These are phyloP conservation scores for Nigrospora oryzae DNA, from an alignment of 2,329 filamentous ascomycete genomes.

Conservation along the genomic window DNA sequence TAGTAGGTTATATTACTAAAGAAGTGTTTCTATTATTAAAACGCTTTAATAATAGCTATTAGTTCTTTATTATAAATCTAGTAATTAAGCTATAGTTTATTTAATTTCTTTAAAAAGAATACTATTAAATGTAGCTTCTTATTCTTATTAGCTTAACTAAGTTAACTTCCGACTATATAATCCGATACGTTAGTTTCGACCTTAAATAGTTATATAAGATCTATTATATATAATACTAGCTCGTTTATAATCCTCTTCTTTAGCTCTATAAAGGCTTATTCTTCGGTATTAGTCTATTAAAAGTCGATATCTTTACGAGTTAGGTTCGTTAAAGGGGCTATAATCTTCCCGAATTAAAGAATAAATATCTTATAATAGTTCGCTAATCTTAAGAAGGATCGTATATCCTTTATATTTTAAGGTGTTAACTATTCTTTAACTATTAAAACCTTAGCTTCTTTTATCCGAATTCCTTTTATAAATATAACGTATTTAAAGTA, in stretches of 20 bases:
- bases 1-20: slow-evolving; percentile 5
- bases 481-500: slow-evolving; percentile 21
- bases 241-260: not conserved
- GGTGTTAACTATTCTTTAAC: slow-evolving; percentile 15
- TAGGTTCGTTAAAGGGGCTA: too few relatives aligned
- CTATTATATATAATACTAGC: not conserved
- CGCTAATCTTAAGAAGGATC: slow-evolving; percentile 20
- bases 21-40: slow-evolving; percentile 12
- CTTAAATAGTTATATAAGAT: not conserved
- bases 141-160: slow-evolving; percentile 2
- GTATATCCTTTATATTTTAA: slow-evolving; percentile 9
- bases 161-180: slow-evolving; percentile 3
- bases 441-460: slow-evolving; percentile 13
- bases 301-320: too few relatives aligned
- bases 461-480: slow-evolving; percentile 13
- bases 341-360: too few relatives aligned
- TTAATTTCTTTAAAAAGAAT: slow-evolving; percentile 10
- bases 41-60: slow-evolving; percentile 17
- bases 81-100: slow-evolving; percentile 16
- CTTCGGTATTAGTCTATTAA: too few relatives aligned
- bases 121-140: slow-evolving; percentile 5
- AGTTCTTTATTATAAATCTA: slow-evolving; percentile 26
- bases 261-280: not conserved
- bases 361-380: slow-evolving; percentile 21
- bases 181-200: not conserved